phyloP scores from a whole-genome alignment of 805 yeast species.

The Blastobotrys terrestris region DNA sequence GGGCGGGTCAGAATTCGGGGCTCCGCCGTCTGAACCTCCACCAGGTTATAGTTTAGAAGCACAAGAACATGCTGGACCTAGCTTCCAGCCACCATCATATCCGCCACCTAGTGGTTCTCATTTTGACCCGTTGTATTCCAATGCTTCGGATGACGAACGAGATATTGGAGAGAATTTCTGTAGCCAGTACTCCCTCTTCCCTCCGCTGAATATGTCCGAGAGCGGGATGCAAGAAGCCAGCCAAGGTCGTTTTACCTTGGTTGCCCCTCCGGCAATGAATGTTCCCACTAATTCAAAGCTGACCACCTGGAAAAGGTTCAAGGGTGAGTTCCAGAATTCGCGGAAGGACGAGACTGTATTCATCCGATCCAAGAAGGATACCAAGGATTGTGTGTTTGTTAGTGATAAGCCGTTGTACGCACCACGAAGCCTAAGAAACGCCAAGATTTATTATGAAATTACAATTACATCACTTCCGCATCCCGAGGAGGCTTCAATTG shows the following conservation, averaged over 20 bases:
- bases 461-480: conserved; percentile 19
- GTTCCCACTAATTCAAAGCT: conserved; percentile 6
- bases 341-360: conserved; percentile 15
- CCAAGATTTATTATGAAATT: conserved; percentile 21
- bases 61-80: background rate
- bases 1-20: conserved; percentile 1
- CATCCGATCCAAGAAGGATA: conserved; percentile 12
- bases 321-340: conserved; percentile 14
- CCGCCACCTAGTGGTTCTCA: conserved; percentile 9
- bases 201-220: background rate
- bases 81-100: conserved; percentile 10
- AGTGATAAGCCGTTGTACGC: conserved; percentile 16
- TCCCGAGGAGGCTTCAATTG: conserved; percentile 20
- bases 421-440: conserved; percentile 7
- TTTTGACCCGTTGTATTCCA: conserved; percentile 8
- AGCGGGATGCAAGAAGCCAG: background rate
- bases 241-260: conserved; percentile 2
- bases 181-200: conserved; percentile 4
- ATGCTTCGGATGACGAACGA: conserved; percentile 11
- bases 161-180: conserved; percentile 13
- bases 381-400: conserved; percentile 15
- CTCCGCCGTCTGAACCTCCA: conserved; percentile 11
- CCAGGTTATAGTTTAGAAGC: conserved; percentile 3
- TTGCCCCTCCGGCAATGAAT: conserved; percentile 12
- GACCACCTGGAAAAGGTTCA: conserved; percentile 14